Base-by-base conservation (phyloP, 2,329 filamentous ascomycete genomes). In the Penicillium polonicum region DNA sequence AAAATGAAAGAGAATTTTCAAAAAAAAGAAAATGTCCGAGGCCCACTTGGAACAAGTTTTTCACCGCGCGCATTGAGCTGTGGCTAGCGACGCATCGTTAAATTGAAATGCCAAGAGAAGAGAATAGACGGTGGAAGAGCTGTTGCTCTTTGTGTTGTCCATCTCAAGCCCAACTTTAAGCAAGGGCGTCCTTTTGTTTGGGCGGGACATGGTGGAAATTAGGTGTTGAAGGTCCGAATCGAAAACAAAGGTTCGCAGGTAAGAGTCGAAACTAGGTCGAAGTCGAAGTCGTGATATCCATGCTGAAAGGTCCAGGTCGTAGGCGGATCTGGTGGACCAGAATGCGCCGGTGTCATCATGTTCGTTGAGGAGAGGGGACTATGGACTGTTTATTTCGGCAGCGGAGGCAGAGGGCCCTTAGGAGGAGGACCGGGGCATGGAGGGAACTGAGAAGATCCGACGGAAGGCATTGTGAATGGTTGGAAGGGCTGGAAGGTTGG, bases 361-460 rank as follows among this genome's bases (percentile, higher is more conserved):
- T 66, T 73, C 70, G 66, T 72, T 65, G 63, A 62, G 63, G 60
- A 60, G 51, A 59, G 55, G 49, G 17, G 48, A 52, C 39, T 31
- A 17, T n/a, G 56, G 53, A 49, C 57, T 39, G 48, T 65, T 71
- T 74, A 74, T 67, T 74, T 74, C 36, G 72, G 72, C 60, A 74
- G 66, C 54, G 72, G 72, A 65, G 72, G 72, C 29, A 74, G 67
- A 69, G 72, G 72, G 51, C 72, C 72, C 71, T 72, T 73, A 51
- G 72, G 72, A 52, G 72, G 72, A 64, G 72, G 72, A 39, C 72
- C 72, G 5, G 72, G 72, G 67, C 72, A 74, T 53, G 72, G 72
- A 70, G 72, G 72, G 62, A 74, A 74, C 51, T 73, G 70, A 67
- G 71, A 71, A 44, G 64, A 57, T 55, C 68, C 69, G 66, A 72